phyloP scores from a whole-genome alignment of 805 yeast species.

The Maudiozyma turicensis region DNA sequence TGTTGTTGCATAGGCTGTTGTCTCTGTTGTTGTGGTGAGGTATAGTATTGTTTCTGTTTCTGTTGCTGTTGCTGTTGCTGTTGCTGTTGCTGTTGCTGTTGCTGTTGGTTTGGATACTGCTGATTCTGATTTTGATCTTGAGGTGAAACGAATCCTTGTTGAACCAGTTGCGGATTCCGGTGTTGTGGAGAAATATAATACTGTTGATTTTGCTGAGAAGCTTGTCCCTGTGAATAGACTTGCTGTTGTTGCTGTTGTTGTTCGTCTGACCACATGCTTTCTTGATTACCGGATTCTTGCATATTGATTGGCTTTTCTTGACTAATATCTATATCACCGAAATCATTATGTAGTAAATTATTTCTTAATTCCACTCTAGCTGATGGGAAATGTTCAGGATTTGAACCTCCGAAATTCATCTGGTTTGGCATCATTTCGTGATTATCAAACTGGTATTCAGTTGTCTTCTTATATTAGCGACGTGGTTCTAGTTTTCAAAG shows the following conservation, averaged over 20 bases:
- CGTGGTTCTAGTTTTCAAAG: too few species aligned
- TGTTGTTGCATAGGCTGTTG: constrained; percentile 6
- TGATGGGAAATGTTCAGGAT: constrained; percentile 1
- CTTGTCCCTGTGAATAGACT: constrained; percentile 5
- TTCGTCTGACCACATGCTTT: background rate
- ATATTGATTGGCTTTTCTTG: constrained; percentile 32
- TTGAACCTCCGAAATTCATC: background rate
- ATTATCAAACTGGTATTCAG: too few species aligned
- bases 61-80: constrained; percentile 3
- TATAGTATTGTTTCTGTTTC: constrained; percentile 2
- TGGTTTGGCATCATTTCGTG: background rate
- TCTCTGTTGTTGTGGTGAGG: constrained; percentile 4
- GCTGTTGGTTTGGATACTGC: constrained; percentile 7
- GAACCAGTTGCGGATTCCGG: constrained; percentile 2
- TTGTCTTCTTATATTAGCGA: too few species aligned
- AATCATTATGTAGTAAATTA: constrained; percentile 31
- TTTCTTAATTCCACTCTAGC: constrained; percentile 22
- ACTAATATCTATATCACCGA: constrained; percentile 38
- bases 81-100: constrained; percentile 5
- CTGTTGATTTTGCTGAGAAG: constrained; percentile 4
- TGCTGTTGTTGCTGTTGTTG: background rate
- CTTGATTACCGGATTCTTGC: background rate
- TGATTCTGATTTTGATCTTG: background rate
- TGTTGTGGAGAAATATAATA: background rate
- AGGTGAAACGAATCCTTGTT: background rate